Evolutionary conservation across 1,284 basidiomycete genomes (phyloP).

Genomic region (Takashimella tepidaria): DNA sequence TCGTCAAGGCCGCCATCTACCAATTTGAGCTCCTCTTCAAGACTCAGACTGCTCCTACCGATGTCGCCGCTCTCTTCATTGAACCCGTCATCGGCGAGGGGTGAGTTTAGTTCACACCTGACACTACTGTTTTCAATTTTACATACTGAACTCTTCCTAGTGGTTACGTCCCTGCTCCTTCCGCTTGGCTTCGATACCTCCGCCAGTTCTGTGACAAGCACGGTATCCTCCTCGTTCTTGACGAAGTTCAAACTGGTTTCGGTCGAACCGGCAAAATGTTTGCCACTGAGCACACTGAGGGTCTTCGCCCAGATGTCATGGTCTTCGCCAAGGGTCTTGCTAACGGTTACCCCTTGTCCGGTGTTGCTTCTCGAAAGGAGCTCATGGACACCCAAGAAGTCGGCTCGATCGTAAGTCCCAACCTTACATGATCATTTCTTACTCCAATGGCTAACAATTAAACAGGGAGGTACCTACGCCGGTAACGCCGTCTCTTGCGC

Average conservation of each 20-base stretch:
- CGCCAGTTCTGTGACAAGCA: conserved; percentile 81
- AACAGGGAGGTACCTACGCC: conserved; percentile 78
- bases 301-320: conserved; percentile 80
- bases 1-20: conserved; percentile 66
- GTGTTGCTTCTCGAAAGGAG: conserved; percentile 73
- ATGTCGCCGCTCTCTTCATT: conserved; percentile 86
- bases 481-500: conserved; percentile 87
- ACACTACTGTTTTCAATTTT: not conserved
- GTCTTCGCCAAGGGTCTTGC: conserved; percentile 73
- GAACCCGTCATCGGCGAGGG: conserved; percentile 91
- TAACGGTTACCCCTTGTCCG: conserved; percentile 75
- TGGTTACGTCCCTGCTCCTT: conserved; percentile 85
- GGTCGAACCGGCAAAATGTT: conserved; percentile 85
- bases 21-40: conserved; percentile 77
- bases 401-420: conserved; percentile 63
- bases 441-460: not conserved
- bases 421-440: not conserved
- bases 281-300: conserved; percentile 60
- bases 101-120: too few species aligned
- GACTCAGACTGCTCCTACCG: conserved; percentile 76
- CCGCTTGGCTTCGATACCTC: conserved; percentile 71
- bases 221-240: conserved; percentile 69
- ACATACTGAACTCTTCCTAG: conserved; percentile 12
- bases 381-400: conserved; percentile 73
- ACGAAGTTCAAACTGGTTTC: conserved; percentile 88